Evolutionary conservation across 2,329 filamentous ascomycete species (phyloP).

Genomic region (Tolypocladium guangdongense): DNA sequence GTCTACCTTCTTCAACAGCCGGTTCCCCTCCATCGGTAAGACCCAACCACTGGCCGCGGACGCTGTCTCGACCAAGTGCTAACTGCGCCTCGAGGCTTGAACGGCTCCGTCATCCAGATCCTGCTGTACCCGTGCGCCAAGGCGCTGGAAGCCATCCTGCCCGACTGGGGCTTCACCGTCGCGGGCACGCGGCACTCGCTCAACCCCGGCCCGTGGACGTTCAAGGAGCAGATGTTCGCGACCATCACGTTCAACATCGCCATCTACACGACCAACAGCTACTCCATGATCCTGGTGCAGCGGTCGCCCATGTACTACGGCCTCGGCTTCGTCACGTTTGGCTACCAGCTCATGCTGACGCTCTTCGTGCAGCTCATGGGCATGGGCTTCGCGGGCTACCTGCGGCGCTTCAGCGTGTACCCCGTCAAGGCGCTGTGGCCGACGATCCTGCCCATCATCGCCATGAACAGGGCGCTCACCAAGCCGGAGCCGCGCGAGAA

Average conservation of each 20-base stretch:
- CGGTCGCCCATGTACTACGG: slow-evolving; percentile 32
- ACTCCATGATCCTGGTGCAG: slow-evolving; percentile 36
- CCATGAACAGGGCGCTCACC: slow-evolving; percentile 32
- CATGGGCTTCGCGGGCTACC: slow-evolving; percentile 41
- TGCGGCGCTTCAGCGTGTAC: slow-evolving; percentile 39
- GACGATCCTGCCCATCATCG: slow-evolving; percentile 33
- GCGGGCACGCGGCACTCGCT: slow-evolving; percentile 30
- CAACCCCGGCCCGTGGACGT: slow-evolving; percentile 44
- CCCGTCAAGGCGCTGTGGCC: slow-evolving; percentile 43
- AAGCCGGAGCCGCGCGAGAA: slow-evolving; percentile 15
- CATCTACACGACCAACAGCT: slow-evolving; percentile 33
- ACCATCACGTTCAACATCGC: slow-evolving; percentile 46
- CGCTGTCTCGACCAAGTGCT: too few species aligned
- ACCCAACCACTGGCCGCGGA: background rate
- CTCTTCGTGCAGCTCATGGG: slow-evolving; percentile 42
- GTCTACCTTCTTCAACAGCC: slow-evolving; percentile 28
- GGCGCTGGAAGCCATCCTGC: slow-evolving; percentile 29
- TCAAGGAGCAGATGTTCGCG: slow-evolving; percentile 50
- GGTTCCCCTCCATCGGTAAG: slow-evolving; percentile 24
- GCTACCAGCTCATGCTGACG: slow-evolving; percentile 34
- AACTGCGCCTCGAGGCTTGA: slow-evolving; percentile 13
- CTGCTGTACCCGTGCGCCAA: slow-evolving; percentile 35
- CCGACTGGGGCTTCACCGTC: slow-evolving; percentile 32
- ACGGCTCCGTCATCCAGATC: slow-evolving; percentile 30
- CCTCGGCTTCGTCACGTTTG: slow-evolving; percentile 26